Evolutionary conservation across 202 grass and related monocot genomes (phyloP), one percentile per base, ranked within the genome.

Genomic region (Zizania palustris): DNA sequence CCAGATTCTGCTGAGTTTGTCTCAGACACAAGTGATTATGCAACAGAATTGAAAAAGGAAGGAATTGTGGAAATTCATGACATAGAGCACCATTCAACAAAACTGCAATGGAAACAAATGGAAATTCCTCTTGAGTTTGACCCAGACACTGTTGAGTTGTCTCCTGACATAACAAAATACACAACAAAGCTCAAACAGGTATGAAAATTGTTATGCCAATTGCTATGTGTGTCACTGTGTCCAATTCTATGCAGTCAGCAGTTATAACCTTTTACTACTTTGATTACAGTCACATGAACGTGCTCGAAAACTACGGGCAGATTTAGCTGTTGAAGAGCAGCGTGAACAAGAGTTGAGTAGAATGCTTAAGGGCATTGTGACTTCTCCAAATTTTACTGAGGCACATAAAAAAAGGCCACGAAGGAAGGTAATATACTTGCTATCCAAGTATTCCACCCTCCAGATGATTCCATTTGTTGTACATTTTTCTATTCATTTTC

Each of bases 291-390:
- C 95, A 37, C 95, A 92, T 74, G 87, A 92, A 76, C 85, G 78
- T 44, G 88, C 86, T 74, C 77, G 44, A 73, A 92, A 92, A 85
- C 82, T 98, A 42, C 63, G 83, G 38, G 85, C 80, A 72, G 89
- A 98, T 89, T 75, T 98, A 75, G 87, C 83, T 75, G 73, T 92
- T 86, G 95, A 98, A 90, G 89, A 98, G 83, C 91, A 98, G 67
- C 58, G 77, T 11, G 81, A 84, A 68, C 87, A 90, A 73, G 89
- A 94, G 76, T 68, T 95, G 21, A 90, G 80, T 83, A 92, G 81
- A 98, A 86, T 98, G 83, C 81, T 98, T 11, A 94, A 98, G 61
- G 80, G 67, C 67, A 91, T 94, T 63, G 75, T 94, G 46, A 85
- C 76, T 15, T 60, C 68, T 71, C 82, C 84, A 86, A 87, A 89